phyloP scores from a whole-genome alignment of 495 filamentous ascomycete genomes.

The Schizothecium vesticola region DNA sequence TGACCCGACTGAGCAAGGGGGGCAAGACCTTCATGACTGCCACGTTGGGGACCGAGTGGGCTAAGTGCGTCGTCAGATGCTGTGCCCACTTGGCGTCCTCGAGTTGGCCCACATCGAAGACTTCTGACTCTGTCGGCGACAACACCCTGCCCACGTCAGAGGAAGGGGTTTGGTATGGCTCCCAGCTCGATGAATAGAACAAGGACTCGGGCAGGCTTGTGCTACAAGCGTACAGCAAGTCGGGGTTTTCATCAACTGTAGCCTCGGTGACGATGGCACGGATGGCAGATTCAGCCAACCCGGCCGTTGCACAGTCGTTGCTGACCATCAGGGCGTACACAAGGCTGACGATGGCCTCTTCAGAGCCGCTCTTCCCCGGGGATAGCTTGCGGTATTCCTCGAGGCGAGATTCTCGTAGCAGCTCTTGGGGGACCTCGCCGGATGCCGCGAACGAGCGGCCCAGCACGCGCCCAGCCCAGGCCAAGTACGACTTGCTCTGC shows the following conservation, averaged over 20 bases:
- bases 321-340: slow-evolving; percentile 64
- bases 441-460: slow-evolving; percentile 78
- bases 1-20: slow-evolving; percentile 55
- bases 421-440: slow-evolving; percentile 54
- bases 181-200: slow-evolving; percentile 44
- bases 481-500: slow-evolving; percentile 61
- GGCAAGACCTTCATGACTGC: slow-evolving; percentile 61
- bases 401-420: slow-evolving; percentile 54
- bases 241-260: slow-evolving; percentile 35
- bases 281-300: slow-evolving; percentile 72
- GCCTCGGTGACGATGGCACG: slow-evolving; percentile 60
- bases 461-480: slow-evolving; percentile 80
- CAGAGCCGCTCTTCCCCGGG: slow-evolving; percentile 35
- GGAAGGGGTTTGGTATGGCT: slow-evolving; percentile 41
- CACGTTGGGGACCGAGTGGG: slow-evolving; percentile 53
- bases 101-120: slow-evolving; percentile 33
- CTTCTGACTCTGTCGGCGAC: slow-evolving; percentile 16
- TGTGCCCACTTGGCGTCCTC: slow-evolving; percentile 55
- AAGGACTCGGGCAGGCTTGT: slow-evolving; percentile 39
- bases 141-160: slow-evolving; percentile 34
- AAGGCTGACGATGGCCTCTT: slow-evolving; percentile 52
- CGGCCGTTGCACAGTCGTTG: slow-evolving; percentile 57
- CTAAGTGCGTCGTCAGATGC: slow-evolving; percentile 55
- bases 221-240: slow-evolving; percentile 46
- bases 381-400: slow-evolving; percentile 42